phyloP scores from a whole-genome alignment of 108 stramenopile genomes.

The Chaetoceros tenuissimus region DNA sequence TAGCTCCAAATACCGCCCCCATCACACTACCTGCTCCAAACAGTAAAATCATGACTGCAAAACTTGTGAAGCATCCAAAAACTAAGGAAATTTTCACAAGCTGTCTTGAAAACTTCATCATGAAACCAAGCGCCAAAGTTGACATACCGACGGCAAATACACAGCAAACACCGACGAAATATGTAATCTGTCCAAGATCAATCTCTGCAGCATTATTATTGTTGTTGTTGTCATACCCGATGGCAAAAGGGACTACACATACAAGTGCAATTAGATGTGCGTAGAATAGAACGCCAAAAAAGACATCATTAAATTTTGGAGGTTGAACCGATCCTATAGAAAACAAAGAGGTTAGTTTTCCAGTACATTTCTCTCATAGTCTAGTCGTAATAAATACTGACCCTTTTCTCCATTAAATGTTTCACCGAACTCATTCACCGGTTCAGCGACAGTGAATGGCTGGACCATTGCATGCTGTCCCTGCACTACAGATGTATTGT shows the following conservation, averaged over 20 bases:
- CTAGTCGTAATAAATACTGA: too few species aligned
- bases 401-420: too few species aligned
- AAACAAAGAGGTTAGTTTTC: too few species aligned
- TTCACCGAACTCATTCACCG: too few species aligned
- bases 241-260: constrained; percentile 5
- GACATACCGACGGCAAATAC: constrained; percentile 28
- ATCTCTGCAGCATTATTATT: constrained; percentile 10
- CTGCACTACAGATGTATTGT: too few species aligned
- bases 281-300: constrained; percentile 48
- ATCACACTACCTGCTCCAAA: constrained; percentile 29
- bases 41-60: constrained; percentile 21
- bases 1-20: constrained; percentile 32
- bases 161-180: constrained; percentile 12
- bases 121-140: constrained; percentile 39
- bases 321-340: too few species aligned
- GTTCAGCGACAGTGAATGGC: too few species aligned
- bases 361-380: too few species aligned
- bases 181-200: too few species aligned
- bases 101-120: constrained; percentile 47
- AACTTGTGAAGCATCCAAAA: constrained; percentile 28
- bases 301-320: constrained; percentile 24
- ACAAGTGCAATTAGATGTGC: constrained; percentile 42
- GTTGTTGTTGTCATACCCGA: constrained; percentile 11
- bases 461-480: too few species aligned
- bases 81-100: constrained; percentile 57